These are phyloP conservation scores for Microdochium trichocladiopsis DNA, from an alignment of 2,329 filamentous ascomycete species.

Conservation along the genomic window DNA sequence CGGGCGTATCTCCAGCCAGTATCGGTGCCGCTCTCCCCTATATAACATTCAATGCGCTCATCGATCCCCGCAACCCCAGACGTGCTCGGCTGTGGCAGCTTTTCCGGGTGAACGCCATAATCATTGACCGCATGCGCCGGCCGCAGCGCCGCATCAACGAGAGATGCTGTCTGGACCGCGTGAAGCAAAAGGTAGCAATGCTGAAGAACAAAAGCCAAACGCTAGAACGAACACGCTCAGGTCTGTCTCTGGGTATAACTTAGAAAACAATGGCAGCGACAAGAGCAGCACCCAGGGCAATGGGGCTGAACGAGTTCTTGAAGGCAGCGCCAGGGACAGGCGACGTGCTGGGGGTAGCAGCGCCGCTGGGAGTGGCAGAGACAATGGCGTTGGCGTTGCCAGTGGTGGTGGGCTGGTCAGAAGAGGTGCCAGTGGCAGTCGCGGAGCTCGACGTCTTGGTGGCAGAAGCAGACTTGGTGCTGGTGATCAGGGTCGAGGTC, in stretches of 20 bases:
- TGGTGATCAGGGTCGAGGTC: slow-evolving; percentile 13
- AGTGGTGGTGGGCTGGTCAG: slow-evolving; percentile 6
- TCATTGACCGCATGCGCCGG: not conserved
- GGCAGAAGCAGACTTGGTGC: slow-evolving; percentile 6
- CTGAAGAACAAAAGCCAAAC: not conserved
- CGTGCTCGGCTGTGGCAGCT: not conserved
- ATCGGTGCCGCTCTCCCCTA: not conserved
- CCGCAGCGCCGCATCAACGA: not conserved
- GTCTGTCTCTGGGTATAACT: not conserved
- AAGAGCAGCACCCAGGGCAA: slow-evolving; percentile 2
- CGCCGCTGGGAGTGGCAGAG: not conserved
- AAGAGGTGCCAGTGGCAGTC: slow-evolving; percentile 1
- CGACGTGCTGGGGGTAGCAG: not conserved
- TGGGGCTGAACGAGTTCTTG: slow-evolving; percentile 1
- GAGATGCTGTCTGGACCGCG: not conserved
- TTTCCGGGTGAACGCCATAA: not conserved
- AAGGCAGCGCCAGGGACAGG: not conserved
- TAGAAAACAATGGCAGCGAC: slow-evolving; percentile 1
- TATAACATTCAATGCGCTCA: not conserved
- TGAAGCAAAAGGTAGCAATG: not conserved
- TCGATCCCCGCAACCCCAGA: not conserved
- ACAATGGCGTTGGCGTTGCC: not conserved
- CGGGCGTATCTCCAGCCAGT: not conserved
- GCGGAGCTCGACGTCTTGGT: not conserved
- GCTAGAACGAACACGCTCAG: not conserved